phyloP scores from a whole-genome alignment of 495 filamentous ascomycete species.

The Trichodelitschia bisporula region DNA sequence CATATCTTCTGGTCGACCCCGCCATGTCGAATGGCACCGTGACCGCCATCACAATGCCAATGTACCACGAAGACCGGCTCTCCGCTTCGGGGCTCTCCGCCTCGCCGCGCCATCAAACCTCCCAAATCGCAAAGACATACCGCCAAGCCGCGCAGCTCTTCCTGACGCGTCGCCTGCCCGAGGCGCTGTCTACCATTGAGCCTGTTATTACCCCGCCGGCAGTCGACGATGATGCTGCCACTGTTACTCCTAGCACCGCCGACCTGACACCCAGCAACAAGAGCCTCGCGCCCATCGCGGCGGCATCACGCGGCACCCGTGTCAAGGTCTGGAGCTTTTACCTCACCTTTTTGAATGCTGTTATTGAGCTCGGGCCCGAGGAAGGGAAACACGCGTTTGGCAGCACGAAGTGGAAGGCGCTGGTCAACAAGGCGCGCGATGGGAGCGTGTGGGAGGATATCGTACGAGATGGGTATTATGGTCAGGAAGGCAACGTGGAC shows the following conservation, averaged over 20 bases:
- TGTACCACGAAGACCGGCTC: too few species aligned
- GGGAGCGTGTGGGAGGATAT: conserved; percentile 87
- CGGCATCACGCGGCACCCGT: conserved; percentile 46
- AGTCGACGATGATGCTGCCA: conserved; percentile 16
- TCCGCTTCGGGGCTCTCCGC: too few species aligned
- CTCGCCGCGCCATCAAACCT: conserved; percentile 21
- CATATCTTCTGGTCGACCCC: too few species aligned
- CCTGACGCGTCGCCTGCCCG: conserved; percentile 71
- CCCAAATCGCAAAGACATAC: conserved; percentile 60
- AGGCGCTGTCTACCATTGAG: conserved; percentile 60
- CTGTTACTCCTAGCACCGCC: conserved; percentile 6
- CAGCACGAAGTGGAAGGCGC: conserved; percentile 50
- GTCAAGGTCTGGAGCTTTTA: conserved; percentile 97
- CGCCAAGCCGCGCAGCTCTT: conserved; percentile 78
- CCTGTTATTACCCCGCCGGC: conserved; percentile 39
- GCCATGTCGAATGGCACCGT: too few species aligned
- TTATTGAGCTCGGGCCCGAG: conserved; percentile 68
- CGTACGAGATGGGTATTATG: conserved; percentile 60
- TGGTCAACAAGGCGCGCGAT: conserved; percentile 58
- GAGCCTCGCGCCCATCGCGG: conserved; percentile 36
- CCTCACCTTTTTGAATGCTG: conserved; percentile 72
- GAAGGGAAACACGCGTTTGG: conserved; percentile 78
- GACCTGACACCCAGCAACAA: conserved; percentile 7
- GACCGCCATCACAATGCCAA: too few species aligned
- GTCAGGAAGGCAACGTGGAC: conserved; percentile 72